Evolutionary conservation across 2,329 filamentous ascomycete genomes (phyloP).

Genomic region (Talaromyces marneffei): DNA sequence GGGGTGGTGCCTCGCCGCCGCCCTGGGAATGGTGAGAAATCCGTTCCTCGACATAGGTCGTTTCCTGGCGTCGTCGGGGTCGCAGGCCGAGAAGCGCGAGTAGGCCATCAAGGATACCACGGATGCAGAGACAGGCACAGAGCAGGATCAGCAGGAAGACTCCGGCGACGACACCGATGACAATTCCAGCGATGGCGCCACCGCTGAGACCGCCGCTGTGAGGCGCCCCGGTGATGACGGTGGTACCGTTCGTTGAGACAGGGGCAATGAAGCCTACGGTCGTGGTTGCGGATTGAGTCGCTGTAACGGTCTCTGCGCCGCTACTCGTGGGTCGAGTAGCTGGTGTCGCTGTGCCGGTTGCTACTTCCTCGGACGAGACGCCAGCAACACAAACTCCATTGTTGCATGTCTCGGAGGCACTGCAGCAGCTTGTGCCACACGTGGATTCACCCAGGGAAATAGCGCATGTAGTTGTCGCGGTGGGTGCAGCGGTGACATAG

Average conservation of each 20-base stretch:
- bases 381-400: slow-evolving; percentile 37
- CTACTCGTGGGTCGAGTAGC: slow-evolving; percentile 43
- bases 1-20: slow-evolving; percentile 23
- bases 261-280: slow-evolving; percentile 44
- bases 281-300: slow-evolving; percentile 36
- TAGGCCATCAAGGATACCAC: slow-evolving; percentile 35
- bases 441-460: slow-evolving; percentile 38
- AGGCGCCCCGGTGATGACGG: slow-evolving; percentile 28
- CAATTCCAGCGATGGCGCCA: slow-evolving; percentile 48
- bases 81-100: slow-evolving; percentile 40
- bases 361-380: slow-evolving; percentile 37
- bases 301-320: slow-evolving; percentile 38
- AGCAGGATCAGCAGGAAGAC: slow-evolving; percentile 42
- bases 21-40: slow-evolving; percentile 31
- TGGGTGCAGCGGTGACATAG: slow-evolving; percentile 22
- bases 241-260: slow-evolving; percentile 38
- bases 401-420: slow-evolving; percentile 40
- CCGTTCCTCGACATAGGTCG: slow-evolving; percentile 37
- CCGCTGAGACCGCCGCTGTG: slow-evolving; percentile 39
- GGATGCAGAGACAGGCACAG: slow-evolving; percentile 41
- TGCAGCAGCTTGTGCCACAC: slow-evolving; percentile 44
- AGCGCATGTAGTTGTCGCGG: slow-evolving; percentile 39
- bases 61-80: slow-evolving; percentile 32
- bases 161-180: slow-evolving; percentile 44
- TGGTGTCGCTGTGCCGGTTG: slow-evolving; percentile 33